Percentiles rank a stretch among this genome's conserved stretches.
phyloP scores from a whole-genome alignment of 2,329 filamentous ascomycete species.

The Bipolaris cookei region DNA sequence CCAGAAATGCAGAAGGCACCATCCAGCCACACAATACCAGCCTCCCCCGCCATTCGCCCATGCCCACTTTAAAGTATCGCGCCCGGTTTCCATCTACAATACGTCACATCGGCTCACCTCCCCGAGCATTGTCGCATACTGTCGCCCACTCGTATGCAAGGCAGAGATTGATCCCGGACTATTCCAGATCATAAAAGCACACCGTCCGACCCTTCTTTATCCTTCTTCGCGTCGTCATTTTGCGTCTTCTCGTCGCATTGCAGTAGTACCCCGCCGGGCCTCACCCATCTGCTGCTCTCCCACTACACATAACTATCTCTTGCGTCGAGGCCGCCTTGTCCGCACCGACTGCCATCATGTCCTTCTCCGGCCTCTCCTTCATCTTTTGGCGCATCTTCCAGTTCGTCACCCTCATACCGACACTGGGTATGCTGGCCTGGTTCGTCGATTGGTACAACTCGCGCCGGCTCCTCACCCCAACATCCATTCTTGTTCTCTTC shows the following conservation, averaged over 20 bases:
- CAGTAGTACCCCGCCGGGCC: conserved; percentile 10
- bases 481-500: conserved; percentile 68
- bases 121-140: conserved; percentile 12
- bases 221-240: conserved; percentile 18
- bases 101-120: conserved; percentile 29
- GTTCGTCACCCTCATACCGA: conserved; percentile 67
- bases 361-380: conserved; percentile 64
- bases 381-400: conserved; percentile 66
- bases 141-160: conserved; percentile 19
- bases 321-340: conserved; percentile 3
- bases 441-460: conserved; percentile 66
- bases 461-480: conserved; percentile 64
- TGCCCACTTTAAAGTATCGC: conserved; percentile 12
- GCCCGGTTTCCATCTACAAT: conserved; percentile 26
- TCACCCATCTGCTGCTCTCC: conserved; percentile 16
- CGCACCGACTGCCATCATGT: conserved; percentile 47
- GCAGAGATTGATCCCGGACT: conserved; percentile 21
- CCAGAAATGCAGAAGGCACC: conserved; percentile 18
- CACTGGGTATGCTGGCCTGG: conserved; percentile 66
- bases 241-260: conserved; percentile 19
- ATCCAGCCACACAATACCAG: conserved; percentile 34
- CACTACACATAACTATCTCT: conserved; percentile 14
- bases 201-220: conserved; percentile 17
- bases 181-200: conserved; percentile 23
- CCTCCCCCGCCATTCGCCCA: conserved; percentile 30